Evolutionary conservation across 345 rosid genomes (phyloP), one percentile per base, ranked within the genome.

Genomic region (Jatropha curcas): DNA sequence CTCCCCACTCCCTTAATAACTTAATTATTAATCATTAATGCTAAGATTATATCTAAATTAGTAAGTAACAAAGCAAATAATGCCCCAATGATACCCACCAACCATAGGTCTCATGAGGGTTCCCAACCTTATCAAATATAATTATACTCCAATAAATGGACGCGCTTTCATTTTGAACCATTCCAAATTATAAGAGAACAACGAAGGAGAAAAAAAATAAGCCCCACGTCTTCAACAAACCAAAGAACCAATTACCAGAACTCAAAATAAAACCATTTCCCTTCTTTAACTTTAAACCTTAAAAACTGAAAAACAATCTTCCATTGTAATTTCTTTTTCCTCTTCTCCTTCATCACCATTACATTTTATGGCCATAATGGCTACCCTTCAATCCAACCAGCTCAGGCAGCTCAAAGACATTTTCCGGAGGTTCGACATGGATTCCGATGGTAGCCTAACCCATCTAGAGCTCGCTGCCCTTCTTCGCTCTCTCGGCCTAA

Each of bases 391-490:
- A 65, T 57, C 85, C 39, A 88, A 89, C 33, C 98, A 94, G 65
- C 72, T 90, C 2, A 79, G 84, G 50, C 96, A 94, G 69, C 91
- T 94, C 16, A 84, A 81, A 78, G 96, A 85, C 83, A 92, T 94
- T 58, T 94, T 94, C 87, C 63, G n/a, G 43, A 90, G 90, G 4
- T 94, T 94, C 80, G 97, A 94, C 87, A 89, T 92, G 98, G 94
- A 94, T 76, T 63, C 85, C 16, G 94, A 90, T 69, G 97, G 91
- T 68, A 91, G 92, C 87, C 83, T 91, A 7, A 91, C 97, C 1
- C 92, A 86, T 61, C 91, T 94, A 1, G 98, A 92, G 67, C 90
- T 94, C 50, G 98, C 95, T 17, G 95, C 98, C 8, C 93, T 94
- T 60, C 87, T 94, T 34, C 91, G 98, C 10, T 87, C 98, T 41